Base-by-base conservation (phyloP, 2,329 filamentous ascomycete species). In the Aureobasidium sp. region DNA sequence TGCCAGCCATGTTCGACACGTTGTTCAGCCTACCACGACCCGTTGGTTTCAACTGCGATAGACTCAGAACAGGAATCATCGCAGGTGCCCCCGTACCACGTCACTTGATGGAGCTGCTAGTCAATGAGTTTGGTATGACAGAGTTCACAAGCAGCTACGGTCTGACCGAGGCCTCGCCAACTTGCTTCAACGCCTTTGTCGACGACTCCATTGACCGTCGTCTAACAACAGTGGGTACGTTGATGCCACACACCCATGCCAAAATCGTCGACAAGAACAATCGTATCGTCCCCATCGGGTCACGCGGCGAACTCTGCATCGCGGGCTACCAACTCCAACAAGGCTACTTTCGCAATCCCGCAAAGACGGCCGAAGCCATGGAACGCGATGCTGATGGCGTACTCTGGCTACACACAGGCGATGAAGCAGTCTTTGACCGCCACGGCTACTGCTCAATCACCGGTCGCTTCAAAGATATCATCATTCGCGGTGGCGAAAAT, bases 1-100 rank as follows among this genome's bases (percentile, higher is more conserved):
- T 93, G 0, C 90, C 90, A 0, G 89, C 90, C 62, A 93, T 93
- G 90, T 91, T 91, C 72, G 88, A 91, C 70, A 85, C 86, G 0
- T 78, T 83, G 10, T 76, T 84, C 62, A 73, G 73, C 42, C 68
- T 80, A 1, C 76, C 77, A n/a, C 76, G 79, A 62, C 79, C 79
- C 0, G 65, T 67, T 3, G 70, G 74, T 16, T 83, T 81, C 67
- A 73, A 79, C 62, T 76, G 73, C 74, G 67, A 59, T 30, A 62
- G 62, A n/a, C 78, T 92, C 21, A 81, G 89, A 37, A 92, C 89
- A 0, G 89, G 89, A 8, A 91, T 91, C 68, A 87, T 91, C 48
- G 89, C 89, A 0, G 90, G 90, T 0, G 87, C 88, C 0, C 88
- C 89, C 0, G 89, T 93, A 1, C 89, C 89, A 2, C 80, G 83